Base-by-base conservation (phyloP, 345 rosid genomes). In the Melastoma malabathricum region DNA sequence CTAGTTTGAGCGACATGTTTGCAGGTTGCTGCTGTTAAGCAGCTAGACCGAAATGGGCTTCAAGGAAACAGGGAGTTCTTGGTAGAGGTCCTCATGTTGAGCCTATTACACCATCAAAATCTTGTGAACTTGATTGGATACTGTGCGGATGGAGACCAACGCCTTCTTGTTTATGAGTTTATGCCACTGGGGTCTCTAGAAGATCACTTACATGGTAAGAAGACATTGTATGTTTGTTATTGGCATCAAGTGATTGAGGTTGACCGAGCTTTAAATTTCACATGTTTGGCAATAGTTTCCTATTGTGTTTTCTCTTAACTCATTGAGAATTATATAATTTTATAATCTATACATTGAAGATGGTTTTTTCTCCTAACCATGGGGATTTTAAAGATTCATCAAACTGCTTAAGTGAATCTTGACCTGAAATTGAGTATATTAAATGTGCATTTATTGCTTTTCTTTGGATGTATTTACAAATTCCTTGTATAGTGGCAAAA, bases 61-160 rank as follows among this genome's bases (percentile, higher is more conserved):
- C 96, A 90, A 71, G 98, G 98, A 68, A 90, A 90, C 62, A 77
- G 96, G 77, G 98, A 90, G 69, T 90, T 90, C 74, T 83, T 81
- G 57, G 98, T 90, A 55, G 98, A 90, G 68, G 96, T 90, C 69
- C 94, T 90, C 50, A 86, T 90, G 95, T 86, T 90, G 58, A 87
- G 98, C 64, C 89, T 90, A 61, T 72, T 90, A 48, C 96, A 90
- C 84, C 98, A 90, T 55, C 58, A 83, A 49, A 87, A 90, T 62
- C 98, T 90, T 43, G 96, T 87, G 49, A 90, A 87, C 63, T 69
- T 90, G 80, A 87, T 87, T 54, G 98, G 98, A 51, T 90, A 90
- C 71, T 87, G 98, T 52, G 98, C 96, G 27, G 96, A 90, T 72
- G 96, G 96, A 47, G 98, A 90, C 57, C 98, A 90, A 44, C 83